Evolutionary conservation across 2,329 filamentous ascomycete species (phyloP).

Genomic region (Pseudocercospora pini-densiflorae): DNA sequence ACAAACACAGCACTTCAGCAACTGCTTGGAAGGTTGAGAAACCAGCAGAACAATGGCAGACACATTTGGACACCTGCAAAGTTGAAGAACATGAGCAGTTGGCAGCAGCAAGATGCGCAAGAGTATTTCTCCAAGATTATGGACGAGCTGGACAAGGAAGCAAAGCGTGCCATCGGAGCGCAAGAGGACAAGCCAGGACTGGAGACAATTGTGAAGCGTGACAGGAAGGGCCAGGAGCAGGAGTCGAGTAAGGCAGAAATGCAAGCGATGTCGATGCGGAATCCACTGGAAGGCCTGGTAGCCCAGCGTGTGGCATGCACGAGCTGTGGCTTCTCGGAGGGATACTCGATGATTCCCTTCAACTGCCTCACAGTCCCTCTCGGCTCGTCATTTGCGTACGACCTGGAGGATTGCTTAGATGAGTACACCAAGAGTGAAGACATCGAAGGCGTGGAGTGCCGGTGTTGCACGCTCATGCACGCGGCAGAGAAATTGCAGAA

Average conservation of each 20-base stretch:
- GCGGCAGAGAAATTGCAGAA: conserved; percentile 59
- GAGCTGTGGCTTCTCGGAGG: conserved; percentile 83
- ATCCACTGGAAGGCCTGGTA: conserved; percentile 84
- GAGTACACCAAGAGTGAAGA: conserved; percentile 82
- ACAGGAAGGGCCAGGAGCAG: conserved; percentile 15
- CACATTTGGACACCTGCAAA: conserved; percentile 81
- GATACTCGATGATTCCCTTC: conserved; percentile 88
- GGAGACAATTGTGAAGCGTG: conserved; percentile 30
- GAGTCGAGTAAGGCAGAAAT: conserved; percentile 14
- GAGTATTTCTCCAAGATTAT: conserved; percentile 90
- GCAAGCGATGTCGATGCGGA: conserved; percentile 48
- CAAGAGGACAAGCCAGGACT: conserved; percentile 31
- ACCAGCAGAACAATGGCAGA: conserved; percentile 70
- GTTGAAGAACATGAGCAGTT: conserved; percentile 91
- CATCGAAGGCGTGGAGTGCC: conserved; percentile 89
- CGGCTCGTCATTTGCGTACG: conserved; percentile 67
- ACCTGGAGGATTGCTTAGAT: conserved; percentile 78
- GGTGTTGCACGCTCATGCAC: conserved; percentile 80
- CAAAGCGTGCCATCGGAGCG: conserved; percentile 41
- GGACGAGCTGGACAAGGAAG: conserved; percentile 63
- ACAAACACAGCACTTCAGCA: conserved; percentile 59
- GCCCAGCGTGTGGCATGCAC: conserved; percentile 90
- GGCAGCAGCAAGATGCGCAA: conserved; percentile 96
- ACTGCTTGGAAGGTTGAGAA: conserved; percentile 72
- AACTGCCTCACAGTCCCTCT: conserved; percentile 90